Percentiles rank a stretch among this genome's conserved stretches.
phyloP scores from a whole-genome alignment of 331 rosid species.

The Saraca asoca region DNA sequence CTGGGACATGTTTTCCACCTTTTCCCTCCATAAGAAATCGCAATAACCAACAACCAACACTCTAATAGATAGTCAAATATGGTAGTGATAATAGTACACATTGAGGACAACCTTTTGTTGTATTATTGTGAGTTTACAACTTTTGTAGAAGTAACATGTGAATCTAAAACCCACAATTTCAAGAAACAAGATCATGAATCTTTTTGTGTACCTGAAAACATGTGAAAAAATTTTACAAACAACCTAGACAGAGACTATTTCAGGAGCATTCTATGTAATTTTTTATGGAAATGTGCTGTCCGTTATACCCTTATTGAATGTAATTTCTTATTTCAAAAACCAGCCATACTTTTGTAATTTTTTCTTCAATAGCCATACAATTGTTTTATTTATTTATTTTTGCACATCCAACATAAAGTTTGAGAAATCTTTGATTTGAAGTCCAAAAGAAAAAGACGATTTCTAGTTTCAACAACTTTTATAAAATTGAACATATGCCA shows the following conservation, averaged over 20 bases:
- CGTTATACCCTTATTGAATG: not conserved
- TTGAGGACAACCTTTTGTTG: not conserved
- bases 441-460: constrained; percentile 6
- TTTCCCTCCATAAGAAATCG: not conserved
- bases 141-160: not conserved
- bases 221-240: not conserved
- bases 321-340: not conserved
- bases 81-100: not conserved
- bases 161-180: not conserved
- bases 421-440: constrained; percentile 7
- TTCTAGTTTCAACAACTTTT: not conserved
- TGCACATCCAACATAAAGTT: not conserved
- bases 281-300: not conserved
- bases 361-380: no score
- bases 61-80: not conserved
- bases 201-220: constrained; percentile 14
- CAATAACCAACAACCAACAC: not conserved
- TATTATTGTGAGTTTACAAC: not conserved
- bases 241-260: not conserved
- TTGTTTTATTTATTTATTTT: not conserved
- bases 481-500: constrained; percentile 21
- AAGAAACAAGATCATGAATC: not conserved
- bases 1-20: not conserved
- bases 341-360: not conserved
- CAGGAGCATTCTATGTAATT: constrained; percentile 19